Base-by-base conservation (phyloP, 352 stramenopile genomes). In the Phytophthora gonapodyides region DNA sequence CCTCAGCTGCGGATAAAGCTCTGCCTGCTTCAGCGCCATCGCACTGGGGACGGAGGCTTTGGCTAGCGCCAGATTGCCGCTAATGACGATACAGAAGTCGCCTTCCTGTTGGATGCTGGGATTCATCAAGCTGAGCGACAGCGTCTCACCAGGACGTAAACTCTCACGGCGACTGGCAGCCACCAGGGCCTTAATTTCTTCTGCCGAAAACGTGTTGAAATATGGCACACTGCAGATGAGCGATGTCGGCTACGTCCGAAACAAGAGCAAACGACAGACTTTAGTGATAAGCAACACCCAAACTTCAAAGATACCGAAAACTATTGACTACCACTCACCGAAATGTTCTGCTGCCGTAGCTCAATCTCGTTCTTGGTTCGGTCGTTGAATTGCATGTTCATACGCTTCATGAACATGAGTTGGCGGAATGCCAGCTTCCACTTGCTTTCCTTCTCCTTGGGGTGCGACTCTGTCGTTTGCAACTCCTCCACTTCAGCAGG, bases 381-480 rank as follows among this genome's bases (percentile, higher is more conserved):
- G 58, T 84, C 66, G 45, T 89, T 89, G 43, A 89, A 84, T 55
- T 90, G 72, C 78, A 87, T 84, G 57, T 93, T 88, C 80, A 91
- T 90, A 33, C 76, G 64, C 60, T 91, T 91, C 79, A 93, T 91
- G 69, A 93, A 91, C 70, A 89, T 80, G 36, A 93, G 75, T 55
- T 93, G 84, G 10, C 80, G 78, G 45, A 93, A 87, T 34, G 78
- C 78, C 44, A 91, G 73, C 53, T 93, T 93, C 84, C 80, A 89
- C 62, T 76, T 78, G 69, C 83, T 89, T 58, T 87, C 78, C 43
- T 75, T 69, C 16, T 43, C 15, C 4, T 19, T 46, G 7, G 52
- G 19, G 6, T 13, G 3, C 15, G 17, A 9, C 31, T 30, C 3
- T 17, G 12, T 7, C 33, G 31, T 30, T 24, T 48, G 27, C 27